These are phyloP conservation scores for Cutaneotrichosporon daszewskae DNA, from an alignment of 1,284 basidiomycete genomes.

Conservation along the genomic window DNA sequence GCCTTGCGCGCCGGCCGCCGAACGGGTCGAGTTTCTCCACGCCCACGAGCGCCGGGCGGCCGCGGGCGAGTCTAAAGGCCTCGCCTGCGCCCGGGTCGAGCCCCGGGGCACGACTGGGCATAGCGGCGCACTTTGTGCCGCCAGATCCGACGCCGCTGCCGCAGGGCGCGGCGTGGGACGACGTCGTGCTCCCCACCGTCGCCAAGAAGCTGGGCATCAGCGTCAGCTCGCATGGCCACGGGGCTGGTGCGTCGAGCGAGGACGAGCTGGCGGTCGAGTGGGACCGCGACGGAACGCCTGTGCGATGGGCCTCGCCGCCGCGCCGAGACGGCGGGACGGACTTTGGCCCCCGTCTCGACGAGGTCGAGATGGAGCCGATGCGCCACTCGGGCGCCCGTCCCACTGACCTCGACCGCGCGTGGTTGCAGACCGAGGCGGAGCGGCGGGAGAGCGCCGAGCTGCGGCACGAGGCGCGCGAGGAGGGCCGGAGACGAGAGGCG, in stretches of 20 bases:
- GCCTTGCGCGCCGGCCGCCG: not conserved
- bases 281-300: slow-evolving; percentile 40
- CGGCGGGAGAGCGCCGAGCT: not conserved
- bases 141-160: slow-evolving; percentile 42
- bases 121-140: slow-evolving; percentile 41
- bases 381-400: not conserved
- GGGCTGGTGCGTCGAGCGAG: slow-evolving; percentile 5
- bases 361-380: no score
- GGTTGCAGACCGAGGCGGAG: not conserved
- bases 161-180: slow-evolving; percentile 47
- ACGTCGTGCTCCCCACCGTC: slow-evolving; percentile 63
- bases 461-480: not conserved
- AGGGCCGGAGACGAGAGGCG: not conserved
- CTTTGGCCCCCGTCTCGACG: slow-evolving; percentile 3
- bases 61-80: not conserved
- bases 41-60: not conserved
- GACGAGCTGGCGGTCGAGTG: slow-evolving; percentile 44
- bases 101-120: slow-evolving; percentile 11
- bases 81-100: not conserved
- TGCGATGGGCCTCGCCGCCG: slow-evolving; percentile 34
- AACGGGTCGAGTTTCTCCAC: not conserved
- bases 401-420: not conserved
- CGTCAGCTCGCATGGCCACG: not conserved
- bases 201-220: slow-evolving; percentile 65
- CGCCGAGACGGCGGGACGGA: slow-evolving; percentile 1